Evolutionary conservation across 1,284 basidiomycete species (phyloP).

Genomic region (Tausonia pullulans): DNA sequence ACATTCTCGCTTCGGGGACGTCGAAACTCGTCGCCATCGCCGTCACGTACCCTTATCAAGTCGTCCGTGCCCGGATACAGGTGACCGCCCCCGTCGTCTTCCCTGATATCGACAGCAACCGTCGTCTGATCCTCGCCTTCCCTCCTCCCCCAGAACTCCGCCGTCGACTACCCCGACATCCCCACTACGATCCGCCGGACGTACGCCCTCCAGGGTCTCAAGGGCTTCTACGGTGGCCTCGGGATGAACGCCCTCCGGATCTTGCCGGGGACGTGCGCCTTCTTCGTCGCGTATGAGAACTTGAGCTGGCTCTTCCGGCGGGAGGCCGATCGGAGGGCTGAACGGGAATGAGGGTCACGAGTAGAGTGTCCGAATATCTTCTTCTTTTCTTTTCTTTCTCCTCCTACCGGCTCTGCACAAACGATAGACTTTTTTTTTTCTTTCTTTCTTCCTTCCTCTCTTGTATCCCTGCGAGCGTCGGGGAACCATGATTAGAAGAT

Average conservation of each 20-base stretch:
- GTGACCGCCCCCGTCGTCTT: slow-evolving; percentile 34
- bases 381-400: neutral
- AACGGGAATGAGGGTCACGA: neutral
- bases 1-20: slow-evolving; percentile 82
- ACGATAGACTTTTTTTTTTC: neutral
- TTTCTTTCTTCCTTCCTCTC: neutral
- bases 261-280: slow-evolving; percentile 92
- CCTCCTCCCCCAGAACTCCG: slow-evolving; percentile 16
- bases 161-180: slow-evolving; percentile 60
- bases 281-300: slow-evolving; percentile 97
- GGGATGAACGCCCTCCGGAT: slow-evolving; percentile 95
- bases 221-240: slow-evolving; percentile 89
- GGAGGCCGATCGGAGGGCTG: slow-evolving; percentile 22
- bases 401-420: neutral
- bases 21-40: slow-evolving; percentile 80
- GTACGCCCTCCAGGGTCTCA: slow-evolving; percentile 64
- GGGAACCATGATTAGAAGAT: no score
- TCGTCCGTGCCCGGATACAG: slow-evolving; percentile 87
- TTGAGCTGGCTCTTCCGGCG: slow-evolving; percentile 67
- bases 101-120: slow-evolving; percentile 43
- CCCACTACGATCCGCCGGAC: slow-evolving; percentile 66
- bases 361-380: neutral
- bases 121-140: slow-evolving; percentile 34
- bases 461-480: neutral
- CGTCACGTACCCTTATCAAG: slow-evolving; percentile 93